Conservation (phyloP, 768 basidiomycete genomes). For the Phallus indusiatus region DNA sequence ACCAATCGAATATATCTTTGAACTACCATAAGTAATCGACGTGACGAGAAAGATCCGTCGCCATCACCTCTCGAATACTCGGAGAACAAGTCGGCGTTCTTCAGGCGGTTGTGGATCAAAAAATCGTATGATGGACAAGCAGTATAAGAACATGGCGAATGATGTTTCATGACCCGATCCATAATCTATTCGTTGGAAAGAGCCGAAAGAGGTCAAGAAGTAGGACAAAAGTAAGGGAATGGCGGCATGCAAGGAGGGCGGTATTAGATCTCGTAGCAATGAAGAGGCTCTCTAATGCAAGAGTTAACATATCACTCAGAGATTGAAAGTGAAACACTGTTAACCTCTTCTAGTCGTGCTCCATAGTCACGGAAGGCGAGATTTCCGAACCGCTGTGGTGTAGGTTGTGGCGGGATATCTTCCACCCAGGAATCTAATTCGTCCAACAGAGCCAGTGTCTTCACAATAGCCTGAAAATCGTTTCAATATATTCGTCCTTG, state of each 20-base stretch:
- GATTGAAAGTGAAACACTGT: neutral
- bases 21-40: slow-evolving; percentile 38
- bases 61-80: slow-evolving; percentile 23
- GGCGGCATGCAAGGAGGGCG: slow-evolving; percentile 30
- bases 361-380: slow-evolving; percentile 86
- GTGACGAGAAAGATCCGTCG: slow-evolving; percentile 29
- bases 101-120: slow-evolving; percentile 47
- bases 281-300: slow-evolving; percentile 39
- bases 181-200: slow-evolving; percentile 86
- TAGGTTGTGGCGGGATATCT: slow-evolving; percentile 63
- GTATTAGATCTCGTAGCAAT: slow-evolving; percentile 42
- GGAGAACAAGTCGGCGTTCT: slow-evolving; percentile 38
- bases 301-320: neutral
- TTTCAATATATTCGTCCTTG: neutral
- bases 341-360: slow-evolving; percentile 63
- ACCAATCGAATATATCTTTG: slow-evolving; percentile 76
- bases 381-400: slow-evolving; percentile 86
- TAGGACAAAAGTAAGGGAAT: slow-evolving; percentile 70
- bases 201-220: slow-evolving; percentile 78
- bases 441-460: slow-evolving; percentile 49
- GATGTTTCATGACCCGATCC: slow-evolving; percentile 94
- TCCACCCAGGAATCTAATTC: slow-evolving; percentile 67
- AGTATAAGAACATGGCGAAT: slow-evolving; percentile 71
- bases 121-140: slow-evolving; percentile 60
- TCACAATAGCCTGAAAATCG: slow-evolving; percentile 34